Evolutionary conservation across 164 flowering plant species (phyloP), one percentile per base, ranked within the genome.

Genomic region (Liriodendron chinense): DNA sequence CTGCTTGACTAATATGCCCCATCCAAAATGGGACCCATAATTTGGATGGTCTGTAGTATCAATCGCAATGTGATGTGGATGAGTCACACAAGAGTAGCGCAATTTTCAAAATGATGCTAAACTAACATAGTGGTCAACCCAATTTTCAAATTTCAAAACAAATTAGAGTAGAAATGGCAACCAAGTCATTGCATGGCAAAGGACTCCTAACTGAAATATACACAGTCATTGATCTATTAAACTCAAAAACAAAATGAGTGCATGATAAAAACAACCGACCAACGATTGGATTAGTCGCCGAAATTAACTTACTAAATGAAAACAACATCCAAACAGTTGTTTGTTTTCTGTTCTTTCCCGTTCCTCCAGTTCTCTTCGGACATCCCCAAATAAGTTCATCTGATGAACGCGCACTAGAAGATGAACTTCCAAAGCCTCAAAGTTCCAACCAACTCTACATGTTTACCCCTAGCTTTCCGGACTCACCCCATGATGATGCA

Each of bases 391-490:
- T n/a, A 14, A 66, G 22, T 62, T 69, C 59, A 64, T 23, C 69
- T 56, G 28, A 53, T 14, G 16, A 53, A 74, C 25, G 25, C 62
- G 72, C 56, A 67, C 47, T 53, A 49, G 21, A 9, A 79, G 74
- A 76, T 68, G 57, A 76, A 75, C 72, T 80, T 65, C 76, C 76
- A 71, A 79, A 81, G 82, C 87, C 88, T 87, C 86, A 68, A 80
- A 78, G 81, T 87, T 80, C 81, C 84, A 81, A 81, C 87, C 82
- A 83, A 74, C 85, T 83, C 87, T 83, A 84, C 79, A 72, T 76
- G 70, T 47, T 68, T 74, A 28, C 68, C 78, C 78, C 77, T 72
- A 68, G 66, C 74, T 73, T 71, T 64, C 74, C 78, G 76, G 63
- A 71, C 43, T 77, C 77, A 68, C 73, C 78, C 43, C 66, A 49